Evolutionary conservation across 2,329 filamentous ascomycete species (phyloP).

Genomic region (Penicillium sp.): DNA sequence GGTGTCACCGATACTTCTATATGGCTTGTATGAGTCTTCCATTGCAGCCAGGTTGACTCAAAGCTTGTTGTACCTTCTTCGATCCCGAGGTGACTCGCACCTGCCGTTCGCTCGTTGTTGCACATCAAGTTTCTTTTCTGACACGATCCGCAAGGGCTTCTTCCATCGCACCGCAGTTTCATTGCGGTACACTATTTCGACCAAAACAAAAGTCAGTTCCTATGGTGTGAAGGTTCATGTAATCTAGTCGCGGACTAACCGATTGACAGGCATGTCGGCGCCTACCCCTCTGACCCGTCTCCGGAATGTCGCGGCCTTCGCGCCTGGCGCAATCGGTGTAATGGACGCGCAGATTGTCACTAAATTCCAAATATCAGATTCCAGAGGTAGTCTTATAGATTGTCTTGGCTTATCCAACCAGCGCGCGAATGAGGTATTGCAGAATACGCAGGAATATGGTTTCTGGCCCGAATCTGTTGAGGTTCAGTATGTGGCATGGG

Average conservation of each 20-base stretch:
- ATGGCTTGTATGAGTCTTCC: neutral
- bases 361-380: constrained; percentile 21
- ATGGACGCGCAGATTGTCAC: constrained; percentile 50
- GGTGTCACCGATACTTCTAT: constrained; percentile 24
- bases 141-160: constrained; percentile 47
- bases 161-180: constrained; percentile 50
- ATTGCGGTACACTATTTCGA: constrained; percentile 45
- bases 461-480: constrained; percentile 48
- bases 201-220: neutral
- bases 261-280: constrained; percentile 51
- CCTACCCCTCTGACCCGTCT: constrained; percentile 48
- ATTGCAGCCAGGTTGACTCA: neutral
- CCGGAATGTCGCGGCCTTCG: constrained; percentile 46
- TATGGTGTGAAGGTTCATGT: neutral
- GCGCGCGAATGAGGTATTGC: constrained; percentile 47
- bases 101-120: constrained; percentile 34
- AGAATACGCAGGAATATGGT: constrained; percentile 50
- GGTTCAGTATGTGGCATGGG: constrained; percentile 13
- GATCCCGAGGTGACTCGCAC: constrained; percentile 12
- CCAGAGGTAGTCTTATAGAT: neutral
- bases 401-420: constrained; percentile 34
- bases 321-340: constrained; percentile 45
- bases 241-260: constrained; percentile 28
- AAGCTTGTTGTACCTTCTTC: constrained; percentile 21
- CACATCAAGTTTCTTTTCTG: constrained; percentile 45